These are phyloP conservation scores for Solanum peruvianum DNA, from an alignment of 257 asterid genomes.

Conservation along the genomic window DNA sequence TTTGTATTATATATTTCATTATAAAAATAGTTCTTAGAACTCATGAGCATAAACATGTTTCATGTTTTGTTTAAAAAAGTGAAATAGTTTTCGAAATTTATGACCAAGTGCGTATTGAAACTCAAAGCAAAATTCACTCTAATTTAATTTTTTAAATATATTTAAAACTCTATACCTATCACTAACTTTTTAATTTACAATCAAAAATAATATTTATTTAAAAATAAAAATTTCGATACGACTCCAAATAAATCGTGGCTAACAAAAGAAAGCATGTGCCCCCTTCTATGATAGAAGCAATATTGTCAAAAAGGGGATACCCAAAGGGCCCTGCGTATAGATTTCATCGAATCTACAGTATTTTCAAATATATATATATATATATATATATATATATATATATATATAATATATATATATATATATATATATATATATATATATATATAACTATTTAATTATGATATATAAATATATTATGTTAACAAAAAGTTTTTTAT, in stretches of 20 bases:
- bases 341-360: background rate
- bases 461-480: background rate
- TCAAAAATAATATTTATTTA: no score
- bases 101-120: no score
- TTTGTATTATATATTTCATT: no score
- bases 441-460: background rate
- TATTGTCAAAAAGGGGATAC: background rate
- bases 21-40: no score
- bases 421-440: no score
- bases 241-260: background rate
- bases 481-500: background rate
- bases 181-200: no score
- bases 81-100: no score
- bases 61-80: background rate
- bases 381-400: background rate
- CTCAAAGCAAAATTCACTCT: no score
- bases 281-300: background rate
- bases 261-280: background rate
- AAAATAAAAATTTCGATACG: rapidly evolving
- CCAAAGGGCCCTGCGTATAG: background rate
- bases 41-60: background rate
- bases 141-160: no score
- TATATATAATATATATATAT: background rate
- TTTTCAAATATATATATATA: background rate
- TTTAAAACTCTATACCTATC: background rate